Evolutionary conservation across 495 filamentous ascomycete species (phyloP).

Genomic region (Hypoxylon fuscum): DNA sequence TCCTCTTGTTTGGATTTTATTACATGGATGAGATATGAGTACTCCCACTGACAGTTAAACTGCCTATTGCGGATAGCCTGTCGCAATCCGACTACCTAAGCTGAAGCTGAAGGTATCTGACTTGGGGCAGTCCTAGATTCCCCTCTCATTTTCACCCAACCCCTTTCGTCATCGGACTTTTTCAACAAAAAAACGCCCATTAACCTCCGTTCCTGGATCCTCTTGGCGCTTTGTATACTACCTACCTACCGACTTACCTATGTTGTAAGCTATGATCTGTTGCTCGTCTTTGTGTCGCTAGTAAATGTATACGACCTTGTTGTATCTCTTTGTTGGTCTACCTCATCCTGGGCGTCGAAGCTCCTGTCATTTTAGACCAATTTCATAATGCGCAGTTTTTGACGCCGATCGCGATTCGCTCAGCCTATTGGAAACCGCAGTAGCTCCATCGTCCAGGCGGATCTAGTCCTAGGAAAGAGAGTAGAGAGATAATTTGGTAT

Average conservation of each 20-base stretch:
- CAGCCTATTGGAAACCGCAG: slow-evolving; percentile 23
- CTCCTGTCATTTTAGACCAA: slow-evolving; percentile 12
- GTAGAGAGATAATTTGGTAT: not conserved
- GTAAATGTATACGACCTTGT: slow-evolving; percentile 8
- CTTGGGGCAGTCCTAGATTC: slow-evolving; percentile 3
- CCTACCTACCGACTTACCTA: too few species aligned
- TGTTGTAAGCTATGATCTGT: slow-evolving; percentile 1
- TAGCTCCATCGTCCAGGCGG: slow-evolving; percentile 17
- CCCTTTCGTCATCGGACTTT: slow-evolving; percentile 9
- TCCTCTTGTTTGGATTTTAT: too few species aligned
- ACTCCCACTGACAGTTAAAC: too few species aligned
- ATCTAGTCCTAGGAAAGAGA: slow-evolving; percentile 4
- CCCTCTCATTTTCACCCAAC: slow-evolving; percentile 12
- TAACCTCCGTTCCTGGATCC: slow-evolving; percentile 1
- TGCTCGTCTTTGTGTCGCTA: slow-evolving; percentile 20
- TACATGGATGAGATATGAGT: too few species aligned
- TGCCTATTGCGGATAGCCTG: too few species aligned
- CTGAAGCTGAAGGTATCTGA: not conserved
- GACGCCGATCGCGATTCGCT: slow-evolving; percentile 29
- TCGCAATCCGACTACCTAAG: too few species aligned
- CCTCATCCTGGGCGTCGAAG: slow-evolving; percentile 10
- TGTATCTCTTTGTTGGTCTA: slow-evolving; percentile 12
- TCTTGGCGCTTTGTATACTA: slow-evolving; percentile 33
- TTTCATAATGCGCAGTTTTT: slow-evolving; percentile 28
- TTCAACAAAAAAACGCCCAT: not conserved